Base-by-base conservation (phyloP, 2,329 filamentous ascomycete genomes). In the Alternaria arborescens region DNA sequence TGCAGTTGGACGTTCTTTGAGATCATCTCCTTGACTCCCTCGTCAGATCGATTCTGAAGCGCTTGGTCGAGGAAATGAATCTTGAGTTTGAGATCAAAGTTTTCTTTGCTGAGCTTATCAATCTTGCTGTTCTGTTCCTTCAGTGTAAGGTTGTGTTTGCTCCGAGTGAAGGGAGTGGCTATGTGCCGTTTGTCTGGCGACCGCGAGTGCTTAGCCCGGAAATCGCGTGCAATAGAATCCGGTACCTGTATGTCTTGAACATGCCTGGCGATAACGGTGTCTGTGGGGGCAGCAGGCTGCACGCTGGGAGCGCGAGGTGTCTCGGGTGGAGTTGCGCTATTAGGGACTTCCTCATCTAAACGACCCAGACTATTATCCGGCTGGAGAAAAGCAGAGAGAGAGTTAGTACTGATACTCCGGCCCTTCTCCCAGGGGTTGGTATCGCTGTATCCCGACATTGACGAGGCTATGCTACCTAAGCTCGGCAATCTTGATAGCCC, bases 81-180 rank as follows among this genome's bases (percentile, higher is more conserved):
- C 77, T 97, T 96, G 79, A 98, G 89, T 80, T 98, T 97, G 56
- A 98, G 82, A 76, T 97, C 94, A 76, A 98, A 99, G 46, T 99
- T 99, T 78, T 99, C 95, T 80, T 99, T 99, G 61, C 93, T 96
- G 2, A 98, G 85, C 60, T 94, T 89, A 78, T 99, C 95, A 66
- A 99, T 97, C 14, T 94, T 98, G 79, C 91, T 97, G 75, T 94
- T 97, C 79, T 99, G 95, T 79, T 99, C 95, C 78, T 97, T 98
- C 41, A 99, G 82, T 0, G 95, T 98, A 79, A 99, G 73, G 61
- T 79, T 82, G 71, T 74, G 77, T 68, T 79, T 81, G 64, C 71
- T 77, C 7, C 76, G 74, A 16, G 77, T 70, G 71, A 80, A 71
- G 36, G 72, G 77, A 36, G 71, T 80, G 26, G 71, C 77, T 58